Conservation (phyloP, 2,329 filamentous ascomycete genomes). For the Raffaelea albimanens region DNA sequence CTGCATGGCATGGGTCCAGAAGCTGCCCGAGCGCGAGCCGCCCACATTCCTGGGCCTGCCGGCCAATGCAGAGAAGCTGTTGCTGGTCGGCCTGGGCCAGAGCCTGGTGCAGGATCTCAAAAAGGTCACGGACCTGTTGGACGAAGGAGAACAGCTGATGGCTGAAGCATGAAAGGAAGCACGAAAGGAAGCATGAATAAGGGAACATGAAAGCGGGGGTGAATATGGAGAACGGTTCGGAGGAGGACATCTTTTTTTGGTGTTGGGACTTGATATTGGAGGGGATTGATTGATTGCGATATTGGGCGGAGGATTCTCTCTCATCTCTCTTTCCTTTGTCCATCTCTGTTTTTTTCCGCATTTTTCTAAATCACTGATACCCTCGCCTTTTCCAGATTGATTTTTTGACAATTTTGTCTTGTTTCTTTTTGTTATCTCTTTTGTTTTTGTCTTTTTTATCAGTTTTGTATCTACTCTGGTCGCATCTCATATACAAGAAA, state of each 20-base stretch:
- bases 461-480: no score
- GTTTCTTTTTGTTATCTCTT: not conserved
- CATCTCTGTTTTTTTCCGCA: not conserved
- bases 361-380: no score
- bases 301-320: no score
- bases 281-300: no score
- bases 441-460: not conserved
- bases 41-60: conserved; percentile 91
- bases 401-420: not conserved
- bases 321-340: not conserved
- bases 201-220: not conserved
- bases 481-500: no score
- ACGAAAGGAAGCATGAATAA: not conserved
- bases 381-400: not conserved
- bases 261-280: not conserved
- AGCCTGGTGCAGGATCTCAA: conserved; percentile 77
- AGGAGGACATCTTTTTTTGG: not conserved
- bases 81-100: conserved; percentile 79
- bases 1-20: conserved; percentile 86
- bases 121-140: conserved; percentile 76
- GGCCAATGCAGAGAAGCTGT: conserved; percentile 89
- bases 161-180: not conserved
- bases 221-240: no score
- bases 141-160: conserved; percentile 90
- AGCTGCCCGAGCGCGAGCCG: conserved; percentile 86